Percentiles rank a stretch among this genome's conserved stretches.
phyloP scores from a whole-genome alignment of 2,329 filamentous ascomycete species.

The Trichoderma asperellum region DNA sequence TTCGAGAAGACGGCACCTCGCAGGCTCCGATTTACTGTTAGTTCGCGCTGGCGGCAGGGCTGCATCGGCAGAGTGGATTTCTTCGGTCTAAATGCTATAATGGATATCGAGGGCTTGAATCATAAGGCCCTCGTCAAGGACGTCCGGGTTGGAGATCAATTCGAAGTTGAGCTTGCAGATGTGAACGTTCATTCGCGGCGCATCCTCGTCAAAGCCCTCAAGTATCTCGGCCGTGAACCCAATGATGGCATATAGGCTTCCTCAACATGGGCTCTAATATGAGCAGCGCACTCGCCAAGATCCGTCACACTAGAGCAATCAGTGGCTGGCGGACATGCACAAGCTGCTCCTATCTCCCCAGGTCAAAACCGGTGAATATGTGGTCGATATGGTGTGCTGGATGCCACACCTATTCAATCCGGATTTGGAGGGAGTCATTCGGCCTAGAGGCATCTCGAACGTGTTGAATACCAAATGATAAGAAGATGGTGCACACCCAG shows the following conservation, averaged over 20 bases:
- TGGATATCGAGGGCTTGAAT: constrained; percentile 47
- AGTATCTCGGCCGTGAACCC: constrained; percentile 34
- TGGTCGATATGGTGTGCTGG: neutral
- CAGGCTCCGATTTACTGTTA: constrained; percentile 54
- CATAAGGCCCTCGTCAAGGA: constrained; percentile 47
- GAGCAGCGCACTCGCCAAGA: neutral
- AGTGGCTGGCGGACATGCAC: neutral
- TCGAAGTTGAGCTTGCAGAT: constrained; percentile 59
- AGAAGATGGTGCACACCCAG: neutral
- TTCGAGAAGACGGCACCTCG: constrained; percentile 55
- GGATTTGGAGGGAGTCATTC: neutral
- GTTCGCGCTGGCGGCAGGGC: constrained; percentile 41
- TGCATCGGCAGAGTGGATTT: constrained; percentile 53
- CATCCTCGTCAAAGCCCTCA: constrained; percentile 53
- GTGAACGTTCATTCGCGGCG: constrained; percentile 54
- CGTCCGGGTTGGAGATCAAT: constrained; percentile 55
- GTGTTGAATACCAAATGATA: neutral
- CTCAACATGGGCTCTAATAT: neutral
- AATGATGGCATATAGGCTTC: neutral
- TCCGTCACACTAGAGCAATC: neutral
- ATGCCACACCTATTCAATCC: neutral
- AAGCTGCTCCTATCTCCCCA: neutral
- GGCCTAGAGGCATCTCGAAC: neutral
- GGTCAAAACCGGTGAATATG: neutral
- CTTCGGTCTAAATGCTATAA: constrained; percentile 51